Conservation (phyloP, 139 green algal species). For the Volvox africanus region DNA sequence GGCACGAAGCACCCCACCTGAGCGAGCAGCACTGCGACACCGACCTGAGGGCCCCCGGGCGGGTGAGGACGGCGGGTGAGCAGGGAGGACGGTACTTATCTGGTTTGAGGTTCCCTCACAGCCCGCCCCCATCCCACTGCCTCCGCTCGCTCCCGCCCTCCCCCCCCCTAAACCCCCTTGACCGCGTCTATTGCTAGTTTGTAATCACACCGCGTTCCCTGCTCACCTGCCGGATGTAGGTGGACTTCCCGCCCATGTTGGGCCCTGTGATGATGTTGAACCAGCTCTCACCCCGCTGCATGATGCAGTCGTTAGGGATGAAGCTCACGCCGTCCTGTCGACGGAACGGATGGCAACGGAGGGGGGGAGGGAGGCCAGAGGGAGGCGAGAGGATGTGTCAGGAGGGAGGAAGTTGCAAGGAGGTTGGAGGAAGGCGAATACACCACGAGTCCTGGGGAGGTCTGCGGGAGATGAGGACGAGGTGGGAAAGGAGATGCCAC, state of each 20-base stretch:
- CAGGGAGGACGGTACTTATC: too few relatives aligned
- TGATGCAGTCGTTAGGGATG: slow-evolving; percentile 86
- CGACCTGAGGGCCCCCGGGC: slow-evolving; percentile 80
- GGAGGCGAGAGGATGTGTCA: neutral
- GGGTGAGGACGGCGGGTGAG: neutral
- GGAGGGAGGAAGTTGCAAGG: neutral
- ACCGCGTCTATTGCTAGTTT: neutral
- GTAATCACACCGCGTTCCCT: too few relatives aligned
- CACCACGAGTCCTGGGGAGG: too few relatives aligned
- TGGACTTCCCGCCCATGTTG: slow-evolving; percentile 99
- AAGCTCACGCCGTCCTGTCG: slow-evolving; percentile 83
- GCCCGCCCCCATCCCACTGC: too few relatives aligned
- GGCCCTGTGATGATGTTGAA: slow-evolving; percentile 98
- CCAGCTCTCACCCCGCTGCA: slow-evolving; percentile 83
- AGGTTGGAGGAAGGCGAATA: neutral
- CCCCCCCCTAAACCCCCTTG: neutral
- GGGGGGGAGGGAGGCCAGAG: neutral
- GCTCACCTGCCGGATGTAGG: slow-evolving; percentile 93
- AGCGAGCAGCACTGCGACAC: slow-evolving; percentile 90
- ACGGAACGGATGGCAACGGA: too few relatives aligned
- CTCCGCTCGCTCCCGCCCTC: neutral
- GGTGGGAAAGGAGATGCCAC: too few relatives aligned
- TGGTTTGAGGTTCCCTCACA: too few relatives aligned
- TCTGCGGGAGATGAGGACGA: neutral
- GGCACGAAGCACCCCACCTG: slow-evolving; percentile 97